Percentiles rank a stretch among this genome's conserved stretches.
Evolutionary conservation across 768 basidiomycete genomes (phyloP).

Genomic region (Macrolepiota fuliginosa): DNA sequence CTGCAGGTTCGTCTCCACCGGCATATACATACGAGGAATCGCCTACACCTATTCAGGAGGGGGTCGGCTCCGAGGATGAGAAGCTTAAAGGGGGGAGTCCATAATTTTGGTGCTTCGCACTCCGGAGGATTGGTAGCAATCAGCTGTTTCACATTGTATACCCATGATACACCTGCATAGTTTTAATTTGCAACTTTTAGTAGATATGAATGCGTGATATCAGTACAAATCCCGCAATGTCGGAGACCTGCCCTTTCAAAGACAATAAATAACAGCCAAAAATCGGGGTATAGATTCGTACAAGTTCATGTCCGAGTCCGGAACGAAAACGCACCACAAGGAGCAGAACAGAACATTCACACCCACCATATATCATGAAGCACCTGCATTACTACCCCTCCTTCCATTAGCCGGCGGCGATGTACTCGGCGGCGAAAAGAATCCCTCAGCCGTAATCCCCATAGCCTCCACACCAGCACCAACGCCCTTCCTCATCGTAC

Average conservation of each 20-base stretch:
- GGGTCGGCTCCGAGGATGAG: no score
- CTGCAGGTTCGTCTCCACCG: neutral
- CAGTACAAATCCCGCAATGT: neutral
- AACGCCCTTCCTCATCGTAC: conserved; percentile 56
- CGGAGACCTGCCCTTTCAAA: neutral
- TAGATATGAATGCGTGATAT: neutral
- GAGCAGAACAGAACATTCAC: neutral
- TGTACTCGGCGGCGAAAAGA: conserved; percentile 58
- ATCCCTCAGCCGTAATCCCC: conserved; percentile 74
- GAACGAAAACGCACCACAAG: neutral
- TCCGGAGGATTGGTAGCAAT: no score
- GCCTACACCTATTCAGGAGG: no score
- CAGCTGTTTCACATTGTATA: neutral
- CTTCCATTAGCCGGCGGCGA: conserved; percentile 26
- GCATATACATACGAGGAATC: neutral
- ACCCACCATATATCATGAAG: neutral
- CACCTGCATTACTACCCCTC: neutral
- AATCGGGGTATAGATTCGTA: neutral
- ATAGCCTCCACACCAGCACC: conserved; percentile 77
- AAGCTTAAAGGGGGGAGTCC: no score
- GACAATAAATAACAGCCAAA: neutral
- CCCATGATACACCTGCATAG: neutral
- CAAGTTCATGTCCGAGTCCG: neutral
- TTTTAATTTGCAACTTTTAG: neutral
- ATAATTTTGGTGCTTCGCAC: no score